Percentiles rank a stretch among this genome's conserved stretches.
Evolutionary conservation across 163 green algal genomes (phyloP).

Genomic region (Prototheca wickerhamii): DNA sequence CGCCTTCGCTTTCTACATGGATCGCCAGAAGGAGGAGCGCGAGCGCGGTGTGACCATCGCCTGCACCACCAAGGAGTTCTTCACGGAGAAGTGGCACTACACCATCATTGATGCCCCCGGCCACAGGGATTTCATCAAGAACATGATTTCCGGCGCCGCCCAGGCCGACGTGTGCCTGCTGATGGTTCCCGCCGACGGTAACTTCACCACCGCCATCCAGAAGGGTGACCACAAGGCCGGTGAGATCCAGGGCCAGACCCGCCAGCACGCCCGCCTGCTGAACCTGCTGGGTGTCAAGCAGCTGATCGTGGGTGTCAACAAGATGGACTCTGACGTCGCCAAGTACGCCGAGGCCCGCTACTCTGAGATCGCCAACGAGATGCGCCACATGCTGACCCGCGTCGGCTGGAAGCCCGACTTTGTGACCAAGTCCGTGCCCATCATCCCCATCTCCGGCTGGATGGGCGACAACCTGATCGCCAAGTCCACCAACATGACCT

Average conservation of each 20-base stretch:
- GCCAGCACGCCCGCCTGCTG: conserved; percentile 95
- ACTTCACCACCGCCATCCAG: conserved; percentile 79
- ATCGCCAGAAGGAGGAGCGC: conserved; percentile 98
- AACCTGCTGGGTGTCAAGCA: conserved; percentile 98
- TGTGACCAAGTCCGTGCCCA: conserved; percentile 79
- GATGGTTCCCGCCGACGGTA: conserved; percentile 70
- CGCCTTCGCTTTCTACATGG: conserved; percentile 74
- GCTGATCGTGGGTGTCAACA: conserved; percentile 96
- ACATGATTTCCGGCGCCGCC: conserved; percentile 99
- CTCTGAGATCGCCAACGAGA: conserved; percentile 96
- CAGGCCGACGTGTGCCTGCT: conserved; percentile 93
- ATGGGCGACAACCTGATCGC: conserved; percentile 99
- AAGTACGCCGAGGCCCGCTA: conserved; percentile 93
- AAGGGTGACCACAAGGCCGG: conserved; percentile 96
- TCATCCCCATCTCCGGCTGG: conserved; percentile 99
- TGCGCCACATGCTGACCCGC: conserved; percentile 77
- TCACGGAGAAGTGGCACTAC: conserved; percentile 93
- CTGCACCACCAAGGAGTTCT: conserved; percentile 65
- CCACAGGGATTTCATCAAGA: conserved; percentile 99
- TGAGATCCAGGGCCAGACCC: conserved; percentile 94
- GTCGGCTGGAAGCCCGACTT: conserved; percentile 75
- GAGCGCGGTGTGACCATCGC: conserved; percentile 99
- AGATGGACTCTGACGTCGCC: conserved; percentile 97
- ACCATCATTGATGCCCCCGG: conserved; percentile 98
- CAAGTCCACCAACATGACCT: conserved; percentile 91